Evolutionary conservation across 345 rosid genomes (phyloP).

Genomic region (Euphorbia peplus): DNA sequence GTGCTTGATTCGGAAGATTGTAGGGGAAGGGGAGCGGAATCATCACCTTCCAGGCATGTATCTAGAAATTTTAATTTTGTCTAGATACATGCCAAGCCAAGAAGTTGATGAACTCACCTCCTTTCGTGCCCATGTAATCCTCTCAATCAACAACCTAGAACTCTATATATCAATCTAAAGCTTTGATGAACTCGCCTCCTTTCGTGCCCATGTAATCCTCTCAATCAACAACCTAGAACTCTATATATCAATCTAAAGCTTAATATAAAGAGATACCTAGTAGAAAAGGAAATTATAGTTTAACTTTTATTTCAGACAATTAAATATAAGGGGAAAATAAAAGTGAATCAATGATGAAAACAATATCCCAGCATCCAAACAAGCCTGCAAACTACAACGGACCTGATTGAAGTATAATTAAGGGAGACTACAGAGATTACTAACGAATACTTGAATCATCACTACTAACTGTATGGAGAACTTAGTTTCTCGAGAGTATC

Average conservation of each 20-base stretch:
- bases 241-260: neutral
- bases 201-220: too few relatives aligned
- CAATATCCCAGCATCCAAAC: neutral
- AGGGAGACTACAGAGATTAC: neutral
- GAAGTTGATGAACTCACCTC: too few relatives aligned
- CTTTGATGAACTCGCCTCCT: neutral
- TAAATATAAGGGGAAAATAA: neutral
- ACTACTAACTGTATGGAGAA: neutral
- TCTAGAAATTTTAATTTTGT: too few relatives aligned
- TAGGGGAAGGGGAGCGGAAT: too few relatives aligned
- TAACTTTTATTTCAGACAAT: neutral
- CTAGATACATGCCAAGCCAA: too few relatives aligned
- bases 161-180: neutral
- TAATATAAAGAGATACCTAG: too few relatives aligned
- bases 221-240: too few relatives aligned
- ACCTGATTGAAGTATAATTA: neutral
- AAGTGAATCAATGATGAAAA: neutral
- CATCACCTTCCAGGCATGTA: too few relatives aligned
- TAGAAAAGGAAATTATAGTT: neutral
- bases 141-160: too few relatives aligned
- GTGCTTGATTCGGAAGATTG: too few relatives aligned
- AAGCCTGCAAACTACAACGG: neutral
- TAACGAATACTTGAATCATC: neutral
- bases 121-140: too few relatives aligned
- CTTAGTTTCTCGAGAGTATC: neutral